Base-by-base conservation (phyloP, 129 eudicot genomes). In the Gnaphalium uliginosum region DNA sequence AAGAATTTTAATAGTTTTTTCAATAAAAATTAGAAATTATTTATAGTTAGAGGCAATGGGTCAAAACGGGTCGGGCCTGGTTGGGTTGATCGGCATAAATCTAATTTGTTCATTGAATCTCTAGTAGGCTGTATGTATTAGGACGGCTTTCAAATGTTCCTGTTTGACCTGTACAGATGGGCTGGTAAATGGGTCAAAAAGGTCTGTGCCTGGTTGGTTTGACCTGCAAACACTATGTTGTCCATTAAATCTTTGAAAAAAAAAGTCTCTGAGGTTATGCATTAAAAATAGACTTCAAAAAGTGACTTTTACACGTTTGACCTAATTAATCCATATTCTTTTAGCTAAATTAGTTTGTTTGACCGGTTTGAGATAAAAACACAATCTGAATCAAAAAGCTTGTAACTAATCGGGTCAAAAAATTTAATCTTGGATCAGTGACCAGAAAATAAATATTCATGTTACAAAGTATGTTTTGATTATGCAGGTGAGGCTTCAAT, bases 401-500 rank as follows among this genome's bases (percentile, higher is more conserved):
- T 2, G 51, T n/a, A 27, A 51, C n/a, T 29, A 8, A 2, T 5
- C 1, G 19, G 8, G 61, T 48, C 0, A 30, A 66, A 19, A 35
- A 21, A 60, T 24, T 24, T 60, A 23, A 51, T 70, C 27, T 30
- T 30, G 50, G 48, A 51, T 27, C 0, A 2, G 22, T 8, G 64
- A 27, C 4, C 14, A n/a, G 33, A 26, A 18, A 19, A 30, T 33
- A 19, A 2, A 6, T 37, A 37, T 56, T 17, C 35, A 25, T n/a
- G n/a, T n/a, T n/a, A 50, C 15, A 23, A 51, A 26, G n/a, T n/a
- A 33, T 11, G 15, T 75, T 37, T n/a, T 58, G 43, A 30, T 72
- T 68, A 32, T 67, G 32, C 73, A 93, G 96, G 87, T 94, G 86
- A 90, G 99, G 88, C 96, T 94, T 74, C 99, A 94, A 64, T 27